These are phyloP conservation scores for Nigrospora osmanthi DNA, from an alignment of 2,329 filamentous ascomycete species.

Conservation along the genomic window DNA sequence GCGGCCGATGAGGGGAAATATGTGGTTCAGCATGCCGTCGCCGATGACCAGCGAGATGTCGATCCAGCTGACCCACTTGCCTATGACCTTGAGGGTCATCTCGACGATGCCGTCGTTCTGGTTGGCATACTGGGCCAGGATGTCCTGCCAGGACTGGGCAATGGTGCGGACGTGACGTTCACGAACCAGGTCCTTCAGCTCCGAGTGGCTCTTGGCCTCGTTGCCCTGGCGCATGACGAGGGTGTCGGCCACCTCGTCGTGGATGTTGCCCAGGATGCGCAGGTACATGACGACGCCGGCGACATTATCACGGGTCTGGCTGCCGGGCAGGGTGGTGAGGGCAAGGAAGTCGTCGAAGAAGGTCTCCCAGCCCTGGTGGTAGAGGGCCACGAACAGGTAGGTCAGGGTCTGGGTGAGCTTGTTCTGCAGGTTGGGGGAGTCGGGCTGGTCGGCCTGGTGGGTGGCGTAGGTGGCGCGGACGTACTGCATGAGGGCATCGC, in stretches of 20 bases:
- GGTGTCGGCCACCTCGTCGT: slow-evolving; percentile 95
- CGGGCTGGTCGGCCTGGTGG: slow-evolving; percentile 47
- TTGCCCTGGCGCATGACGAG: slow-evolving; percentile 69
- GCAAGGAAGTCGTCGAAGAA: slow-evolving; percentile 88
- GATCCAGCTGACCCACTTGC: slow-evolving; percentile 98
- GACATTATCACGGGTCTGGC: slow-evolving; percentile 58
- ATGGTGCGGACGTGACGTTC: slow-evolving; percentile 84
- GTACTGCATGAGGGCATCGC: slow-evolving; percentile 76
- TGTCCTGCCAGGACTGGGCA: slow-evolving; percentile 83
- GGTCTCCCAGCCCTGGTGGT: slow-evolving; percentile 75
- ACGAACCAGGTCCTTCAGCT: slow-evolving; percentile 85
- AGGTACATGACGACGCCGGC: slow-evolving; percentile 79
- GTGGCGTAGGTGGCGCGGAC: slow-evolving; percentile 66
- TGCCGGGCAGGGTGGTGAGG: slow-evolving; percentile 58
- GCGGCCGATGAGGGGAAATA: slow-evolving; percentile 83
- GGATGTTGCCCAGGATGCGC: slow-evolving; percentile 78
- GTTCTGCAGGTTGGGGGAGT: slow-evolving; percentile 78
- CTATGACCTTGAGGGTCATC: slow-evolving; percentile 83
- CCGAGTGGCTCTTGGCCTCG: slow-evolving; percentile 78
- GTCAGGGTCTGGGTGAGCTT: slow-evolving; percentile 96
- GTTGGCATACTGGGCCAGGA: slow-evolving; percentile 69
- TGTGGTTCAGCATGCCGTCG: slow-evolving; percentile 72
- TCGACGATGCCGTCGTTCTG: slow-evolving; percentile 69
- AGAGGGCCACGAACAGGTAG: slow-evolving; percentile 82
- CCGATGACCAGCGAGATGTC: slow-evolving; percentile 93